These are phyloP conservation scores for Suhomyces bribrorum DNA, from an alignment of 1,139 yeast genomes.

Conservation along the genomic window DNA sequence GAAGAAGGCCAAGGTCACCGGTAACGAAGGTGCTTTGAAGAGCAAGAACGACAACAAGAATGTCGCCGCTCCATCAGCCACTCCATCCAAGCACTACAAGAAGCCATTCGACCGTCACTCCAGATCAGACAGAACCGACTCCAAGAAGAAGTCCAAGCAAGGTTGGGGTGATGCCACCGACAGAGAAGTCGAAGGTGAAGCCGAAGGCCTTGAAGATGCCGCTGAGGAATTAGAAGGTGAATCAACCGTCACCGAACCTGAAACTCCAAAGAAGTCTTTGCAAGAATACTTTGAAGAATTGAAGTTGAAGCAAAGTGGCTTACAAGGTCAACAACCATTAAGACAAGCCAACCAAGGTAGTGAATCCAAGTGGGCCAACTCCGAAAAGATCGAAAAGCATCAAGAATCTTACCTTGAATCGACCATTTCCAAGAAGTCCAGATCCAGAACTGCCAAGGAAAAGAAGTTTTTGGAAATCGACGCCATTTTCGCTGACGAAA, in stretches of 20 bases:
- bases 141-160: constrained; percentile 79
- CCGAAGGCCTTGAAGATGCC: constrained; percentile 65
- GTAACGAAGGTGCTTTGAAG: constrained; percentile 89
- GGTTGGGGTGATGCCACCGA: constrained; percentile 81
- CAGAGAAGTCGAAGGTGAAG: constrained; percentile 61
- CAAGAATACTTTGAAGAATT: constrained; percentile 74
- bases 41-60: constrained; percentile 74
- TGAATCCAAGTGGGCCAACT: constrained; percentile 58
- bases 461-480: constrained; percentile 69
- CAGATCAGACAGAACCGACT: constrained; percentile 79
- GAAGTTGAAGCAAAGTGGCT: constrained; percentile 47
- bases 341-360: constrained; percentile 64
- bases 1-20: constrained; percentile 68
- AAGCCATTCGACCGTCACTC: constrained; percentile 80
- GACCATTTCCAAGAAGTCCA: constrained; percentile 59
- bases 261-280: constrained; percentile 58
- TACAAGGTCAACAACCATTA: constrained; percentile 41
- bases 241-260: constrained; percentile 40
- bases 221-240: constrained; percentile 45
- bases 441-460: constrained; percentile 64
- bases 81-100: constrained; percentile 59
- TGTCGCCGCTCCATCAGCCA: constrained; percentile 58
- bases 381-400: constrained; percentile 63
- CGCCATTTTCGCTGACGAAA: constrained; percentile 61
- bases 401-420: constrained; percentile 58